Conservation (phyloP, 2,329 filamentous ascomycete species). For the Trichocomaceae sp. region DNA sequence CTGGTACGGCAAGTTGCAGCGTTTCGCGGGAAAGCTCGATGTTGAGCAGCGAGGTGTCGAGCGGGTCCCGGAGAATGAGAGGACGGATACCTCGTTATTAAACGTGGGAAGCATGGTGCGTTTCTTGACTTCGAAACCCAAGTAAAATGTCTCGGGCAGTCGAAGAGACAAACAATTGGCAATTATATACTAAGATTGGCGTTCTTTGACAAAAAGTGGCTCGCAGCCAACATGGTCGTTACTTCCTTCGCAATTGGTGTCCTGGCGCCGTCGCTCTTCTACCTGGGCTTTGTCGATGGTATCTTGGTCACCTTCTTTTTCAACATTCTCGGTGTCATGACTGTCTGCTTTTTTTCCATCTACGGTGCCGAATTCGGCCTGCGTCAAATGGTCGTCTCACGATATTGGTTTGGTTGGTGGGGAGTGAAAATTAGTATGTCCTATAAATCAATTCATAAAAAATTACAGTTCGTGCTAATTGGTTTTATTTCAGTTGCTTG, state of each 20-base stretch:
- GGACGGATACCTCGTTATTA: conserved; percentile 57
- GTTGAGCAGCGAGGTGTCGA: conserved; percentile 72
- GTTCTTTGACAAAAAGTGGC: conserved; percentile 50
- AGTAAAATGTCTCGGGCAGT: not conserved
- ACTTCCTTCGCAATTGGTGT: conserved; percentile 70
- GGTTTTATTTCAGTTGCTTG: conserved; percentile 49
- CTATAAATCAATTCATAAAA: not conserved
- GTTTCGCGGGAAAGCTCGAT: conserved; percentile 57
- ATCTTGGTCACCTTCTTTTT: conserved; percentile 67
- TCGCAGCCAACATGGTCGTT: conserved; percentile 71
- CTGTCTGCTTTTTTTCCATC: conserved; percentile 20
- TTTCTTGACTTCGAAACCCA: conserved; percentile 14
- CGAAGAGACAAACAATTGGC: conserved; percentile 9
- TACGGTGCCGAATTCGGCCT: conserved; percentile 69
- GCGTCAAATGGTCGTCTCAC: conserved; percentile 72
- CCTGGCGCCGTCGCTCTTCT: conserved; percentile 61
- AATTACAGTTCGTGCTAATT: not conserved
- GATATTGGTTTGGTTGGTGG: conserved; percentile 70
- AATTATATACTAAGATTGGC: conserved; percentile 6
- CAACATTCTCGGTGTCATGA: conserved; percentile 40
- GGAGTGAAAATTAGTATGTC: conserved; percentile 59
- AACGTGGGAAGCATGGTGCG: conserved; percentile 67
- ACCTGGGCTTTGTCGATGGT: conserved; percentile 65
- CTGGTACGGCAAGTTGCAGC: conserved; percentile 54
- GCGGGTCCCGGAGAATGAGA: conserved; percentile 63